These are phyloP conservation scores for Euphorbia lathyris DNA, from an alignment of 345 rosid genomes.

Conservation along the genomic window DNA sequence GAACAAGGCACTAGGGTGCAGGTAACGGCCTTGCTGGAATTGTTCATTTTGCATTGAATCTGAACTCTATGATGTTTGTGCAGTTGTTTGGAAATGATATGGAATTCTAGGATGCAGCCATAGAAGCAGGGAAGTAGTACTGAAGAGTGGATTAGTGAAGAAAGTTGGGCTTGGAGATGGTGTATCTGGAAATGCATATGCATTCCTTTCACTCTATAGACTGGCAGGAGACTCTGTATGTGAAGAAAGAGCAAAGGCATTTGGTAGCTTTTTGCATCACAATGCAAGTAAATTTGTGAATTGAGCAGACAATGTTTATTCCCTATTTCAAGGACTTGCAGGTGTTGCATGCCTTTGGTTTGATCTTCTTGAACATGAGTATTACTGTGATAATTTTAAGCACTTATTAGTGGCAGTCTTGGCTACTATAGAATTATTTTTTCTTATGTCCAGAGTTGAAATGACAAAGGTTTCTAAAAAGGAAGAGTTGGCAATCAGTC, in stretches of 20 bases:
- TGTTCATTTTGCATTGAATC: not conserved
- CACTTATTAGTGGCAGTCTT: too few relatives aligned
- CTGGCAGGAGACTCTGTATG: conserved; percentile 70
- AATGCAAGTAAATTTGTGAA: conserved; percentile 33
- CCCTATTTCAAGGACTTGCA: conserved; percentile 74
- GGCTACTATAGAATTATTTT: too few relatives aligned
- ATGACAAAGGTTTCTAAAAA: too few relatives aligned
- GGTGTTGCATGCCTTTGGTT: conserved; percentile 76
- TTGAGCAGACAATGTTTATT: conserved; percentile 35
- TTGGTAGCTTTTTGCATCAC: conserved; percentile 62
- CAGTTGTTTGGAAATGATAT: conserved; percentile 58
- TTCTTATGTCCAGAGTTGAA: too few relatives aligned
- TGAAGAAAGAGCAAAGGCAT: conserved; percentile 71
- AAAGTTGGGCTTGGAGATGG: conserved; percentile 84
- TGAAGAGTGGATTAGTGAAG: conserved; percentile 81
- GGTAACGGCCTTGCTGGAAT: conserved; percentile 92
- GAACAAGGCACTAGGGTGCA: conserved; percentile 90
- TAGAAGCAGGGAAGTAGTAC: conserved; percentile 98
- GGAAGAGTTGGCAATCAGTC: too few relatives aligned
- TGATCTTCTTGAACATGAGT: conserved; percentile 50
- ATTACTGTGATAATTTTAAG: too few relatives aligned
- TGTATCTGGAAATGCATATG: conserved; percentile 72
- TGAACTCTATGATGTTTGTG: too few relatives aligned
- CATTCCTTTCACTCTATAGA: conserved; percentile 72
- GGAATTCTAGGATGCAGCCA: conserved; percentile 73